Conservation (phyloP, 2,329 filamentous ascomycete genomes). For the Hymenoscyphus scutula region DNA sequence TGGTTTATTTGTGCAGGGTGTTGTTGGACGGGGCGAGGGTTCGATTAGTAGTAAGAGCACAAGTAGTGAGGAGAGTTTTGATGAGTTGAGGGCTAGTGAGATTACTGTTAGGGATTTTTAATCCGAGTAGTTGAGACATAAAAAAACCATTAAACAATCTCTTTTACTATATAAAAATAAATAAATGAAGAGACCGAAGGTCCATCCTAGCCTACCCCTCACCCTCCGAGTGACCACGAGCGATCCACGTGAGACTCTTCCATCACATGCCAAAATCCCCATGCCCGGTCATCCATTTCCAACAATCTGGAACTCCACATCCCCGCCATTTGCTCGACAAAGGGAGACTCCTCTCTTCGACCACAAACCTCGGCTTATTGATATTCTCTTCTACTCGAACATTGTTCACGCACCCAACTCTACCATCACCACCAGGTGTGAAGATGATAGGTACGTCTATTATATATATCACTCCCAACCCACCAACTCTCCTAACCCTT, state of each 20-base stretch:
- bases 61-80: conserved; percentile 33
- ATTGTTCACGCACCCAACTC: neutral
- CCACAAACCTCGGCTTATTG: neutral
- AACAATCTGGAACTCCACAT: too few relatives aligned
- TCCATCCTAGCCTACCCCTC: too few relatives aligned
- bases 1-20: conserved; percentile 26
- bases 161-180: too few relatives aligned
- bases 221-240: too few relatives aligned
- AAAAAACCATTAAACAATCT: too few relatives aligned
- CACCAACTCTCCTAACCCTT: conserved; percentile 5
- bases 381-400: too few relatives aligned
- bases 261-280: too few relatives aligned
- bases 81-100: conserved; percentile 29
- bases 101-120: conserved; percentile 13
- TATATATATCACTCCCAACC: too few relatives aligned
- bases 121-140: neutral
- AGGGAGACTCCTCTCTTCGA: neutral
- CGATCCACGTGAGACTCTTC: too few relatives aligned
- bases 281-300: too few relatives aligned
- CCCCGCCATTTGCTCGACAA: too few relatives aligned
- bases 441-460: conserved; percentile 33
- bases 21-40: conserved; percentile 20
- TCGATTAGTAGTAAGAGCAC: conserved; percentile 18
- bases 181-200: too few relatives aligned
- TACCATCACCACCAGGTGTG: conserved; percentile 20